Base-by-base conservation (phyloP, 495 filamentous ascomycete genomes). In the Trichoderma parareesei region DNA sequence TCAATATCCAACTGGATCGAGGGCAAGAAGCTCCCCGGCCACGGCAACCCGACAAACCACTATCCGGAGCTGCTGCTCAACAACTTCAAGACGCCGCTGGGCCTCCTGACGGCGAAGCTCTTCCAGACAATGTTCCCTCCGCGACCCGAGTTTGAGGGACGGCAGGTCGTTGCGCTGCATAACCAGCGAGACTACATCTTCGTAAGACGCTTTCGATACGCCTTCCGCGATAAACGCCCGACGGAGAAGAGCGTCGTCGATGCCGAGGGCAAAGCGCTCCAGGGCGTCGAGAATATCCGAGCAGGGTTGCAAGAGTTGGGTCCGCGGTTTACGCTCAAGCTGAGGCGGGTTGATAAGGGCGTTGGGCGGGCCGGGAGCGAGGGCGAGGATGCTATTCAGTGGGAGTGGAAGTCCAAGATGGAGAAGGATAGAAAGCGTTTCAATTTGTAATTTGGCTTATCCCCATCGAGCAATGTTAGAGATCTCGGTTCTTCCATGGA, bases 131-230 rank as follows among this genome's bases (percentile, higher is more conserved):
- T 97, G 46, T 97, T 94, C 78, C 93, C 93, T 1, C 80, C 87
- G 3, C 83, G 86, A 63, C 92, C 94, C 4, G 91, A 98, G 65
- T 76, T 97, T 3, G 78, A 83, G 37, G 93, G 93, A 5, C 78
- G 94, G 18, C 92, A 97, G 68, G 92, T 96, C 0, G 88, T 96
- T 40, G 97, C 93, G 6, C 71, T 97, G 57, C 93, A 97, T 73
- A 97, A 96, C 69, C 93, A 97, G 76, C 88, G 94, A 65, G 93
- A 98, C 75, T 98, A 96, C 75, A 91, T 97, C 67, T 98, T 98
- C 70, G 80, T 97, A 59, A 82, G 94, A 8, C 79, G 93, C 38
- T 92, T 97, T 72, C 81, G 94, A 38, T 98, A 98, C 70, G 82
- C 96, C 3, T 97, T 98, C 77, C 84, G 94, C 0, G 92, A 98